Conservation (phyloP, 169 alveolate species). For the Prorocentrum cordatum region DNA sequence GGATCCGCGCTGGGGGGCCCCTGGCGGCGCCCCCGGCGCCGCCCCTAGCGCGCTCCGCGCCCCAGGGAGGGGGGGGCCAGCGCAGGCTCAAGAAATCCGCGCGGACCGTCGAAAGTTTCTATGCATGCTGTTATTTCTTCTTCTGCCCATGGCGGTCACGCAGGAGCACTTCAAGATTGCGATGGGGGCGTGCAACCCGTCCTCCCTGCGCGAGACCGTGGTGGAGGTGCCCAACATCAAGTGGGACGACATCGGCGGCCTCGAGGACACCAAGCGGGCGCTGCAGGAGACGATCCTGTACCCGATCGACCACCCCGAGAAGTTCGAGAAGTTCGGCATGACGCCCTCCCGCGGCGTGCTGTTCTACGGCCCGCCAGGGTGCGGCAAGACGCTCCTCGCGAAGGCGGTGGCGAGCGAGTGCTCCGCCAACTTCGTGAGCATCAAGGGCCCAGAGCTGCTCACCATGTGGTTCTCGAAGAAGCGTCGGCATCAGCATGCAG, state of each 20-base stretch:
- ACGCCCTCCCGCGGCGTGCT: constrained; percentile 94
- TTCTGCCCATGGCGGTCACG: constrained; percentile 56
- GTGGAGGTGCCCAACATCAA: constrained; percentile 87
- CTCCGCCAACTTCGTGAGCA: constrained; percentile 94
- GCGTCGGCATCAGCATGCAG: no score
- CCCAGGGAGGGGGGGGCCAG: no score
- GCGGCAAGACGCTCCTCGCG: constrained; percentile 98
- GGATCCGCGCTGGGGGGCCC: no score
- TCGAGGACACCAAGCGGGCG: constrained; percentile 73
- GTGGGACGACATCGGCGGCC: constrained; percentile 99
- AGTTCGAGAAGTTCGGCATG: constrained; percentile 82
- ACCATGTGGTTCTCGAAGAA: constrained; percentile 96
- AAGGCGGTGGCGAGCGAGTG: constrained; percentile 99
- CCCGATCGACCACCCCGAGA: constrained; percentile 87
- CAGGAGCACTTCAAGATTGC: constrained; percentile 82
- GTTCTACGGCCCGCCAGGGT: constrained; percentile 99
- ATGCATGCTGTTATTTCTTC: no score
- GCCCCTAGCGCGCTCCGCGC: no score
- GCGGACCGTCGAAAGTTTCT: no score
- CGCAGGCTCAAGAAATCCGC: no score
- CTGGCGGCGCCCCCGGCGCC: no score
- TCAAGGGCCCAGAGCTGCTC: constrained; percentile 99
- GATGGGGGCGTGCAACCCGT: constrained; percentile 92
- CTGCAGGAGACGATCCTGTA: constrained; percentile 94
- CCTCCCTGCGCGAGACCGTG: constrained; percentile 88